These are phyloP conservation scores for Leishmania guyanensis DNA, from an alignment of 208 protist species.

Conservation along the genomic window DNA sequence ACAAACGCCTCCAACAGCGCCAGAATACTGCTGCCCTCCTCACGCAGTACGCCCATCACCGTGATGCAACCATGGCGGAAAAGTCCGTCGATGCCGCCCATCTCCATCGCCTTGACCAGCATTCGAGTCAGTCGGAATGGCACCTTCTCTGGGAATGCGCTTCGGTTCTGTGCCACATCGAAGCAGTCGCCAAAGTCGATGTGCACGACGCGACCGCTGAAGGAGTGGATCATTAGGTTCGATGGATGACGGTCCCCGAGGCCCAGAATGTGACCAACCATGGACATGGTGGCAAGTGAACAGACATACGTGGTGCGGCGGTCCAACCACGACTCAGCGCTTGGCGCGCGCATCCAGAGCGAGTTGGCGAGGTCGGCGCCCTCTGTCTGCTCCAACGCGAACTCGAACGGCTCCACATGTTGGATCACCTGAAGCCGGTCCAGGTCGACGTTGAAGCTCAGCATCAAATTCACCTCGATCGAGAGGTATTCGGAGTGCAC, in stretches of 20 bases:
- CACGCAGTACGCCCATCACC: slow-evolving; percentile 98
- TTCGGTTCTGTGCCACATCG: slow-evolving; percentile 98
- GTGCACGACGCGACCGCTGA: slow-evolving; percentile 99
- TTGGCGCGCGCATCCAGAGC: slow-evolving; percentile 97
- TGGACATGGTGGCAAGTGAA: slow-evolving; percentile 99
- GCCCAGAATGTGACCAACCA: slow-evolving; percentile 98
- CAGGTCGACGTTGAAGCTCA: slow-evolving; percentile 90
- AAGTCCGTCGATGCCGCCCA: slow-evolving; percentile 98
- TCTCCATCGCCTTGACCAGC: slow-evolving; percentile 99
- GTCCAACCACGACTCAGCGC: slow-evolving; percentile 98
- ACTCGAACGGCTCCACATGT: slow-evolving; percentile 99
- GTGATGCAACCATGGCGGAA: slow-evolving; percentile 98
- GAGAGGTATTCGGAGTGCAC: slow-evolving; percentile 83
- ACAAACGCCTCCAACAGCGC: slow-evolving; percentile 99
- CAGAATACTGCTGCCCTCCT: slow-evolving; percentile 98
- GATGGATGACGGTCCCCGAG: slow-evolving; percentile 99
- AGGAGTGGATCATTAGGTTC: slow-evolving; percentile 99
- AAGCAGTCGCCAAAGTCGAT: slow-evolving; percentile 99
- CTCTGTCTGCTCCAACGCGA: slow-evolving; percentile 95
- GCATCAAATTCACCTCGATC: slow-evolving; percentile 94
- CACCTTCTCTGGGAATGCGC: slow-evolving; percentile 98
- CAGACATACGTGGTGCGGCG: slow-evolving; percentile 99
- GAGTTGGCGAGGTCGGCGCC: slow-evolving; percentile 96
- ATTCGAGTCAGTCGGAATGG: slow-evolving; percentile 99
- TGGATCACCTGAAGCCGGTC: slow-evolving; percentile 97